A percentile compares a stretch with the other conserved stretches of the same genome.
These are phyloP conservation scores for Nigrograna mackinnonii DNA, from an alignment of 2,329 filamentous ascomycete genomes.

Conservation along the genomic window DNA sequence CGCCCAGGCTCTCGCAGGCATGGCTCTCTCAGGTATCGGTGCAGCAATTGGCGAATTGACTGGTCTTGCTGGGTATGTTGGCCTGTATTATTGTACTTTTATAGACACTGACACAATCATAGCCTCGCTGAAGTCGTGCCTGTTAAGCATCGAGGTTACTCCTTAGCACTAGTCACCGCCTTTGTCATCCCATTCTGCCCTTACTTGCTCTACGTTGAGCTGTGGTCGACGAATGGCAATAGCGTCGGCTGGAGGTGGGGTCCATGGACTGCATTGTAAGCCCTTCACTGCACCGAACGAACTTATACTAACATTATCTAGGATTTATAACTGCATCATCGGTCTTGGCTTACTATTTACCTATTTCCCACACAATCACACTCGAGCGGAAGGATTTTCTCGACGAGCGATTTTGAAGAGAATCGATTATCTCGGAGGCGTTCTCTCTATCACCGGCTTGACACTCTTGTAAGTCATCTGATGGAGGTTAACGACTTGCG, in stretches of 20 bases:
- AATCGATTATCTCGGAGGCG: conserved; percentile 34
- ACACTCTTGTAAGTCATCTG: conserved; percentile 30
- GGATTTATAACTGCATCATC: conserved; percentile 34
- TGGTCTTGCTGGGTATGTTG: conserved; percentile 35
- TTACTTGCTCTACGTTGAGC: conserved; percentile 31
- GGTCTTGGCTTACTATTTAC: conserved; percentile 31
- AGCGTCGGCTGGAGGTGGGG: conserved; percentile 41
- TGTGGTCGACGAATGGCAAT: conserved; percentile 24
- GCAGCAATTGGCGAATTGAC: conserved; percentile 39
- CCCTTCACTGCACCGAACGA: not conserved
- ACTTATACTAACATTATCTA: conserved; percentile 5
- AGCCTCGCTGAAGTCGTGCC: conserved; percentile 38
- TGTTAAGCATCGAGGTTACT: conserved; percentile 37
- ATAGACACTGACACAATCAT: conserved; percentile 6
- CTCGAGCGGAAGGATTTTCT: conserved; percentile 35
- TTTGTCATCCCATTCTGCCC: conserved; percentile 40
- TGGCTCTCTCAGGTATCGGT: conserved; percentile 37
- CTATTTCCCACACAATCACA: conserved; percentile 36
- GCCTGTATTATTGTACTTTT: not conserved
- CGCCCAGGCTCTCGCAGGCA: conserved; percentile 36
- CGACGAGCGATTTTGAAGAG: conserved; percentile 29
- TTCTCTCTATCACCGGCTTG: conserved; percentile 34
- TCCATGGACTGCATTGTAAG: conserved; percentile 33
- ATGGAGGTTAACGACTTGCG: not conserved
- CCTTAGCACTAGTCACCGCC: conserved; percentile 33